Evolutionary conservation across 2,329 filamentous ascomycete genomes (phyloP).

Genomic region (Penicillium decumbens): DNA sequence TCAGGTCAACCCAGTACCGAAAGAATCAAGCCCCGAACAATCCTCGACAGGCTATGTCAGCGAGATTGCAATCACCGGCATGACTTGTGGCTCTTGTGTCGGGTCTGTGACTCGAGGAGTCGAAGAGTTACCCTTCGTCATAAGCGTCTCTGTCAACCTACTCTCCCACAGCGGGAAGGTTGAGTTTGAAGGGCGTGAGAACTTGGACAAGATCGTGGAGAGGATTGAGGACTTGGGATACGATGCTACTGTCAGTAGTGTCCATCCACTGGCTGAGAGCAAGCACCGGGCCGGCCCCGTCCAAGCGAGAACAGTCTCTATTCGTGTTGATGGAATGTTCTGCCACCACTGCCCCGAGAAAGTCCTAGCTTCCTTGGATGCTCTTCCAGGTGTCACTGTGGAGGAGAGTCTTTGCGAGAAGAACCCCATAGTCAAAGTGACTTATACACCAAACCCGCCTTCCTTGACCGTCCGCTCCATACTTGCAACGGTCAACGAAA

Average conservation of each 20-base stretch:
- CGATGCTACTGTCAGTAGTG: constrained; percentile 56
- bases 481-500: constrained; percentile 60
- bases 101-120: constrained; percentile 48
- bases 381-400: constrained; percentile 47
- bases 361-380: constrained; percentile 35
- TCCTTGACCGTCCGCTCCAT: constrained; percentile 71
- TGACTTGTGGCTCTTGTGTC: constrained; percentile 57
- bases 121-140: constrained; percentile 44
- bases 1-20: constrained; percentile 24
- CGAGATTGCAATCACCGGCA: constrained; percentile 51
- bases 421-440: constrained; percentile 64
- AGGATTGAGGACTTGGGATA: constrained; percentile 60
- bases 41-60: constrained; percentile 30
- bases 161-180: constrained; percentile 49
- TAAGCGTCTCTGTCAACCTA: constrained; percentile 48
- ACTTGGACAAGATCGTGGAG: constrained; percentile 45
- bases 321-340: constrained; percentile 67
- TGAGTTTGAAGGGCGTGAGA: constrained; percentile 46
- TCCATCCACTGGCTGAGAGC: constrained; percentile 29
- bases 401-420: constrained; percentile 51
- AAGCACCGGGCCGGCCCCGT: constrained; percentile 23
- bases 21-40: constrained; percentile 5
- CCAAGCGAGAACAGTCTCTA: constrained; percentile 55
- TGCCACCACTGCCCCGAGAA: constrained; percentile 64
- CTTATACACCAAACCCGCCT: constrained; percentile 65